Evolutionary conservation across 164 flowering plant species (phyloP).

Genomic region (Dillenia suffruticosa): DNA sequence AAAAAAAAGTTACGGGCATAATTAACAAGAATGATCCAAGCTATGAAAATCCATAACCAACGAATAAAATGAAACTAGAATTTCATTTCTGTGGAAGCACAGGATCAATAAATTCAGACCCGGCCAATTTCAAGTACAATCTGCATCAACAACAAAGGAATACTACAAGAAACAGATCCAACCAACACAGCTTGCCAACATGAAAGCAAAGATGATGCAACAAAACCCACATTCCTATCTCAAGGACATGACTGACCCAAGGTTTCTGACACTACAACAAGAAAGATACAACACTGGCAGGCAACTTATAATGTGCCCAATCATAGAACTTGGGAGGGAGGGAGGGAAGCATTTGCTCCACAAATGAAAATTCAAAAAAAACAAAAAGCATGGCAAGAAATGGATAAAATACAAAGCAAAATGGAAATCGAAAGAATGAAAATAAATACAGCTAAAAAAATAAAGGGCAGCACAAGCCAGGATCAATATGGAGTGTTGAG

Average conservation of each 20-base stretch:
- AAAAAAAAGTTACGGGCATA: no score
- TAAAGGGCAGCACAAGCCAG: constrained; percentile 2
- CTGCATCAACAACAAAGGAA: background rate
- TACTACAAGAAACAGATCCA: constrained; percentile 15
- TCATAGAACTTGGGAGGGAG: constrained; percentile 6
- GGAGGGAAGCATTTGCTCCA: constrained; percentile 14
- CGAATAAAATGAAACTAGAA: no score
- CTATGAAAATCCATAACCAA: no score
- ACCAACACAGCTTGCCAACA: constrained; percentile 14
- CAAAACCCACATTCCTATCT: no score
- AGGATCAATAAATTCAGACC: constrained; percentile 5
- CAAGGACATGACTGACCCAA: no score
- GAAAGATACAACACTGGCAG: no score
- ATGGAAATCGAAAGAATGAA: background rate
- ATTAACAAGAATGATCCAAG: no score
- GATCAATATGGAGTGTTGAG: constrained; percentile 4
- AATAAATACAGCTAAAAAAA: background rate
- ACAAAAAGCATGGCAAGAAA: background rate
- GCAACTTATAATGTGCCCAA: no score
- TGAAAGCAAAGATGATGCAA: constrained; percentile 3
- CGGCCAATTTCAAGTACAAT: constrained; percentile 9
- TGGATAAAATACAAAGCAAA: background rate
- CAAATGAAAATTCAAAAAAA: constrained; percentile 2
- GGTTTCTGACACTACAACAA: no score
- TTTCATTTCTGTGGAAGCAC: background rate